Percentiles rank a stretch among this genome's conserved stretches.
These are phyloP conservation scores for Saccharomycopsis vini DNA, from an alignment of 805 yeast genomes.

Conservation along the genomic window DNA sequence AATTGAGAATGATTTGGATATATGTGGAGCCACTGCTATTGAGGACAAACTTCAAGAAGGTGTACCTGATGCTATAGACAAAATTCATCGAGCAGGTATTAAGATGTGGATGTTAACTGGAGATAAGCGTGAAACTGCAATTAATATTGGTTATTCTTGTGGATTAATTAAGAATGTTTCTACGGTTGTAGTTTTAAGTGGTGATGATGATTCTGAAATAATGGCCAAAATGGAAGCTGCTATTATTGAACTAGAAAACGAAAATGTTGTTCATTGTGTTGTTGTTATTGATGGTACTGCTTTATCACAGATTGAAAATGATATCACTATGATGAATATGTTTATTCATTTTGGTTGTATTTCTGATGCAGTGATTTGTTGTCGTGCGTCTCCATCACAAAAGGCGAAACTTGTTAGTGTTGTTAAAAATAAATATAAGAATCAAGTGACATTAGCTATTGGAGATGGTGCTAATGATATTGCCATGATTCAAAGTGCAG, in stretches of 20 bases:
- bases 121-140: slow-evolving; percentile 96
- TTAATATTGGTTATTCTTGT: slow-evolving; percentile 93
- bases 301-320: slow-evolving; percentile 60
- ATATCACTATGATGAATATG: slow-evolving; percentile 59
- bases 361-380: slow-evolving; percentile 86
- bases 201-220: slow-evolving; percentile 49
- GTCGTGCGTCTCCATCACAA: slow-evolving; percentile 96
- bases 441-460: slow-evolving; percentile 81
- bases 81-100: slow-evolving; percentile 85
- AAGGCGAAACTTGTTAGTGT: slow-evolving; percentile 82
- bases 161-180: slow-evolving; percentile 88
- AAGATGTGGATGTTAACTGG: slow-evolving; percentile 98
- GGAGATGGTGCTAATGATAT: slow-evolving; percentile 99
- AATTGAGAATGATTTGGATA: slow-evolving; percentile 58
- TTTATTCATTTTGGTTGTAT: slow-evolving; percentile 80
- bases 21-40: slow-evolving; percentile 91
- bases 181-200: slow-evolving; percentile 65
- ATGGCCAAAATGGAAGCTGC: slow-evolving; percentile 56
- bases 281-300: slow-evolving; percentile 94
- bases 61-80: slow-evolving; percentile 92
- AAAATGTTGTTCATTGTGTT: slow-evolving; percentile 86
- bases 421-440: slow-evolving; percentile 61
- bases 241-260: slow-evolving; percentile 59
- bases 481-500: slow-evolving; percentile 98
- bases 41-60: slow-evolving; percentile 96